These are phyloP conservation scores for Aureobasidium sp. DNA, from an alignment of 2,329 filamentous ascomycete genomes.

Conservation along the genomic window DNA sequence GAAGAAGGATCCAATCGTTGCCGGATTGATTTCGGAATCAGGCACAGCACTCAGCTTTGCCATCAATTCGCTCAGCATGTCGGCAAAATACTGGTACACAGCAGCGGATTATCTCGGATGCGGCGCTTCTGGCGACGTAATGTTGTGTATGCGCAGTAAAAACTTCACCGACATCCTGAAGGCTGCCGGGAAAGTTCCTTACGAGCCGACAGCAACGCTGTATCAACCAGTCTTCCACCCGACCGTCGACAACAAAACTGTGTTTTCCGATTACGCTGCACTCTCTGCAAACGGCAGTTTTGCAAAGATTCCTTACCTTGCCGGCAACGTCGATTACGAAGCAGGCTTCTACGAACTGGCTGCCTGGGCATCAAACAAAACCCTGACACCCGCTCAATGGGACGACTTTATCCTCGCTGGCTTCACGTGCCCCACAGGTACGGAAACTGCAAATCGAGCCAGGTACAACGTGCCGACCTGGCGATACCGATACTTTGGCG, in stretches of 20 bases:
- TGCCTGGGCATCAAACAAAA: constrained; percentile 32
- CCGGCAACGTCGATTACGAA: constrained; percentile 42
- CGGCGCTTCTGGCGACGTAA: constrained; percentile 23
- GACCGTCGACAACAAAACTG: constrained; percentile 22
- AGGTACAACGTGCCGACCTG: constrained; percentile 35
- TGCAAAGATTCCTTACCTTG: constrained; percentile 35
- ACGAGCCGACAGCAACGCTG: constrained; percentile 19
- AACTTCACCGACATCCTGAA: constrained; percentile 18
- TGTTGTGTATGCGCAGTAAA: constrained; percentile 21
- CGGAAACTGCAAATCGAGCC: constrained; percentile 33
- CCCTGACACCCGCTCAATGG: constrained; percentile 33
- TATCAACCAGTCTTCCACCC: constrained; percentile 28
- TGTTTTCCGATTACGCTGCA: constrained; percentile 25
- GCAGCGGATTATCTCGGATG: constrained; percentile 38
- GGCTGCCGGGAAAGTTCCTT: constrained; percentile 19
- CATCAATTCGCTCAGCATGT: constrained; percentile 30
- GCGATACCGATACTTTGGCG: constrained; percentile 43
- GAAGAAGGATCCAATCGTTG: constrained; percentile 31
- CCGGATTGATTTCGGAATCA: constrained; percentile 33
- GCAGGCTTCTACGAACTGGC: constrained; percentile 43
- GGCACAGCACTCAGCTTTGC: constrained; percentile 40
- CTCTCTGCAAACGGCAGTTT: constrained; percentile 27
- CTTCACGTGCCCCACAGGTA: constrained; percentile 36
- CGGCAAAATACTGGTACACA: constrained; percentile 38
- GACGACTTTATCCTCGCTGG: constrained; percentile 19